These are phyloP conservation scores for Dothiorella sarmentorum DNA, from an alignment of 2,329 filamentous ascomycete species.

Conservation along the genomic window DNA sequence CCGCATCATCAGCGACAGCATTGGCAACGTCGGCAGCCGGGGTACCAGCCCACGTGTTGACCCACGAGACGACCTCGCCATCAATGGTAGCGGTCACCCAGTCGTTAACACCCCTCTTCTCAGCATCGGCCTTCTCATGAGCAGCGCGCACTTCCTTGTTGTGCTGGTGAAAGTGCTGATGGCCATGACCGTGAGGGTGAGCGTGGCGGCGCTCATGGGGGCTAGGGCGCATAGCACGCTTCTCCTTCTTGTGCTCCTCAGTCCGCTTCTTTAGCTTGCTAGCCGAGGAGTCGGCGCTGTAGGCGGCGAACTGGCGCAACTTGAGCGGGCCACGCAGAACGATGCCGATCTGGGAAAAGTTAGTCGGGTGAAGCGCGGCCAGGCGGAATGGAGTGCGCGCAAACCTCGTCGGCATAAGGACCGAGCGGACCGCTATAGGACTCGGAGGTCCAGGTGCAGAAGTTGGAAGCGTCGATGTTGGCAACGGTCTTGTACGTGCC, in stretches of 20 bases:
- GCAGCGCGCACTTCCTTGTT: conserved; percentile 33
- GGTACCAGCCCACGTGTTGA: conserved; percentile 51
- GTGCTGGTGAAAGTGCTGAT: conserved; percentile 50
- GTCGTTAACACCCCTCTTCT: conserved; percentile 51
- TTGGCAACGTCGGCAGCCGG: conserved; percentile 22
- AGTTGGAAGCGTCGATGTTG: conserved; percentile 55
- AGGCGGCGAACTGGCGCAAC: conserved; percentile 67
- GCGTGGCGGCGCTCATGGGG: conserved; percentile 31
- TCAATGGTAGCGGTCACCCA: conserved; percentile 57
- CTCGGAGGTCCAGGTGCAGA: conserved; percentile 53
- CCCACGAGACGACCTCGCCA: conserved; percentile 56
- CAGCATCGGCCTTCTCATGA: conserved; percentile 24
- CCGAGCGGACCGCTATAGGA: conserved; percentile 60
- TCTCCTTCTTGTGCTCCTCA: conserved; percentile 31
- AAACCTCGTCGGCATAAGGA: conserved; percentile 68
- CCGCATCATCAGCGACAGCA: too few species aligned
- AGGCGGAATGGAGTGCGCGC: conserved; percentile 26
- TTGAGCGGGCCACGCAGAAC: conserved; percentile 69
- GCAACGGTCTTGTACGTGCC: conserved; percentile 65
- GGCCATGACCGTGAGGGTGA: conserved; percentile 46
- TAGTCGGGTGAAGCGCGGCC: not conserved
- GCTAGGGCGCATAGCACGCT: conserved; percentile 24
- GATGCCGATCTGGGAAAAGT: conserved; percentile 58
- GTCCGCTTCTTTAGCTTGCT: conserved; percentile 17
- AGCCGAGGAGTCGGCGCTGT: conserved; percentile 48